Base-by-base conservation (phyloP, 768 basidiomycete genomes). In the Termitomyces sp. region DNA sequence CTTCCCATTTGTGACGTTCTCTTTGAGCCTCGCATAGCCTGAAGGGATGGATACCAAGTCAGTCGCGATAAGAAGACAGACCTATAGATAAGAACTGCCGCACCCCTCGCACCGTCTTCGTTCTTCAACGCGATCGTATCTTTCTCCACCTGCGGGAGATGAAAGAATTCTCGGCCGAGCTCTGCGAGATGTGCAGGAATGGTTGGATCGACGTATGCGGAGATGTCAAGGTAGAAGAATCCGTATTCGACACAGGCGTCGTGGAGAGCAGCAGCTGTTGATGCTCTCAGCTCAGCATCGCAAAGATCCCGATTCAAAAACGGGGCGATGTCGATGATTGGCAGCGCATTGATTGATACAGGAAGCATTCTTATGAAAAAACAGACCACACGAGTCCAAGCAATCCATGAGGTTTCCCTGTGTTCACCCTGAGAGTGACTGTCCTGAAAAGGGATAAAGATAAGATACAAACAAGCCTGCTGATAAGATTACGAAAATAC, bases 141-240 rank as follows among this genome's bases (percentile, higher is more conserved):
- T 74, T 95, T 96, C 65, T 88, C 87, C n/a, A 78, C 83, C 57
- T 89, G 82, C 0, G 90, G 84, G 16, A 85, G 70, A 17, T 68
- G 62, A 63, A 95, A 95, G 75, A 96, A 96, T 50, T 82, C 73
- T 25, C 83, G 76, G 1, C 85, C 92, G 2, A 92, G 75, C 8
- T 71, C 71, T 0, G 82, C 69, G 7, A 95, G 80, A 59, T 87
- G 83, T 42, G 86, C 83, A 10, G 86, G 79, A 63, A 92, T 87
- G 0, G 74, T 65, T 0, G 71, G 72, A 35, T 84, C 74, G 14
- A 87, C 70, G 61, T 77, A 89, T 4, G 77, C 71, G 2, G 83
- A 81, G 44, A 93, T 75, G 59, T 92, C 82, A 45, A 95, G 76
- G 70, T 95, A 96, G 75, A 96, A 95, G 79, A 96, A 96, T 0